These are phyloP conservation scores for Arxiozyma slooffiae DNA, from an alignment of 1,139 yeast species.

Conservation along the genomic window DNA sequence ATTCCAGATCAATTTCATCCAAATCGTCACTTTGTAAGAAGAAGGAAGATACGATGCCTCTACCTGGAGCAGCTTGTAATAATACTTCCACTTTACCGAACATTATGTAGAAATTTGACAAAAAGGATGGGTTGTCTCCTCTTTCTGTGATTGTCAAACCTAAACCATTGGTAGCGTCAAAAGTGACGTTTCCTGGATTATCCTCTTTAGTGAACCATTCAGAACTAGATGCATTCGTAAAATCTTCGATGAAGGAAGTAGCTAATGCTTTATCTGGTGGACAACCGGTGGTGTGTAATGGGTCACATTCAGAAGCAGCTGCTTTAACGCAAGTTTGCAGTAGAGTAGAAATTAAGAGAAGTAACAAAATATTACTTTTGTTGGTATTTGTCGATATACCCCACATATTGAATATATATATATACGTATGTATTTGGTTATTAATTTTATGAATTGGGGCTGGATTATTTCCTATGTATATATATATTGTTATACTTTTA, in stretches of 20 bases:
- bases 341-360: not conserved
- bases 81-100: constrained; percentile 73
- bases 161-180: constrained; percentile 46
- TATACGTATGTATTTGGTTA: too few species aligned
- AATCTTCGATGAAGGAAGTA: constrained; percentile 43
- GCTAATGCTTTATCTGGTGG: constrained; percentile 49
- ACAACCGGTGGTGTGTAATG: constrained; percentile 33
- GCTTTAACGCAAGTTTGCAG: constrained; percentile 10
- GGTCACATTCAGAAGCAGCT: constrained; percentile 34
- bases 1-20: constrained; percentile 81
- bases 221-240: constrained; percentile 33
- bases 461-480: too few species aligned
- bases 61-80: constrained; percentile 62
- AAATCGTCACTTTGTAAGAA: constrained; percentile 76
- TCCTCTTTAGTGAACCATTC: constrained; percentile 34
- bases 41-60: constrained; percentile 69
- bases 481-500: too few species aligned
- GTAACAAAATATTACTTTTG: too few species aligned
- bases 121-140: constrained; percentile 66
- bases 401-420: too few species aligned
- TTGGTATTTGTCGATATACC: not conserved
- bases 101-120: constrained; percentile 73
- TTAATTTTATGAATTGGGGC: too few species aligned
- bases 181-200: constrained; percentile 33
- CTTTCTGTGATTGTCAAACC: constrained; percentile 47